A percentile compares a stretch with the other conserved stretches of the same genome.
These are phyloP conservation scores for Wickerhamomyces ciferrii DNA, from an alignment of 805 yeast genomes.

Conservation along the genomic window DNA sequence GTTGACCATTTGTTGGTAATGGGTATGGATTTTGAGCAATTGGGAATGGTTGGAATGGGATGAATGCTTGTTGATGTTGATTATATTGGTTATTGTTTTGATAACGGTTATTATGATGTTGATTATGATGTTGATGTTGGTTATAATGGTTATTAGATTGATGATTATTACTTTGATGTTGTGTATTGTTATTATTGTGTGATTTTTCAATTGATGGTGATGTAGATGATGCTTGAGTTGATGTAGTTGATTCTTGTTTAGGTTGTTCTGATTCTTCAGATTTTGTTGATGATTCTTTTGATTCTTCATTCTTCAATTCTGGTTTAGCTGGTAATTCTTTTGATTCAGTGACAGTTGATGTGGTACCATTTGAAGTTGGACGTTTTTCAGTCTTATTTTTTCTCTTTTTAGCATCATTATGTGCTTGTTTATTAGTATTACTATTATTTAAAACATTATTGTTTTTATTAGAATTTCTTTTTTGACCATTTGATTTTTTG, in stretches of 20 bases:
- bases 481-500: slow-evolving; percentile 17
- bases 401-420: slow-evolving; percentile 18
- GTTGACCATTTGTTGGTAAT: slow-evolving; percentile 6
- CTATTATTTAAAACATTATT: slow-evolving; percentile 2
- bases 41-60: slow-evolving; percentile 11
- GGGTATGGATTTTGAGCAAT: slow-evolving; percentile 10
- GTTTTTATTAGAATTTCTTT: slow-evolving; percentile 14
- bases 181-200: slow-evolving; percentile 9
- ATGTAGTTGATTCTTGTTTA: slow-evolving; percentile 5
- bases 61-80: slow-evolving; percentile 17
- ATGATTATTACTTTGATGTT: not conserved
- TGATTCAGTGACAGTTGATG: not conserved
- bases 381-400: slow-evolving; percentile 17
- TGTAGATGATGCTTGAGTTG: slow-evolving; percentile 12
- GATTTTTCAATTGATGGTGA: slow-evolving; percentile 3
- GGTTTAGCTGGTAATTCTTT: not conserved
- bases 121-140: slow-evolving; percentile 2
- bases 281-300: slow-evolving; percentile 1
- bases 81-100: slow-evolving; percentile 11
- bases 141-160: slow-evolving; percentile 3
- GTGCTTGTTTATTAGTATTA: slow-evolving; percentile 6
- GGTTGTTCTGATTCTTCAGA: slow-evolving; percentile 1
- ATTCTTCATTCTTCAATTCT: slow-evolving; percentile 5
- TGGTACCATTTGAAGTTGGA: not conserved
- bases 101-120: slow-evolving; percentile 1